Evolutionary conservation across 768 basidiomycete genomes (phyloP).

Genomic region (Candolleomyces aberdarensis): DNA sequence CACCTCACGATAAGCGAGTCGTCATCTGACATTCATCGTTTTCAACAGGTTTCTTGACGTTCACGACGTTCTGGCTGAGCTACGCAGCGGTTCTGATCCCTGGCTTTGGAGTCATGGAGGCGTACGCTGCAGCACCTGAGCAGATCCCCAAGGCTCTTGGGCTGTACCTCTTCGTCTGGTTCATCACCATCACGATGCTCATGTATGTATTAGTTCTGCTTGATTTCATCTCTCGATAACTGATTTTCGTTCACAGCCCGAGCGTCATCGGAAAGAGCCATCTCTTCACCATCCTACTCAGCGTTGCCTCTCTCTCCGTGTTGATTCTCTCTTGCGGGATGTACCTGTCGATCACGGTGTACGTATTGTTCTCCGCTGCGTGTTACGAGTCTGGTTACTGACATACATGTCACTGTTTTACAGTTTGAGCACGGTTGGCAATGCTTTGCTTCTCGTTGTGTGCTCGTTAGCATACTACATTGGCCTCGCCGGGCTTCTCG

Average conservation of each 20-base stretch:
- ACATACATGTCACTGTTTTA: not conserved
- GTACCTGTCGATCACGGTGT: not conserved
- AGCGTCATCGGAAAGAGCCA: constrained; percentile 10
- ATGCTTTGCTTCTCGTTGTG: constrained; percentile 6
- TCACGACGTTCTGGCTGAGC: constrained; percentile 11
- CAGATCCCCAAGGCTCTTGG: constrained; percentile 6
- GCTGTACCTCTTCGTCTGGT: constrained; percentile 12
- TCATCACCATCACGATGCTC: constrained; percentile 11
- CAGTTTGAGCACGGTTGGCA: constrained; percentile 7
- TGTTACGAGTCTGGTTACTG: not conserved
- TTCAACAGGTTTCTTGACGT: constrained; percentile 9
- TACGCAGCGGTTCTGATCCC: constrained; percentile 10
- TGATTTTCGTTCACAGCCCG: not conserved
- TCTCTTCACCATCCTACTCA: constrained; percentile 7
- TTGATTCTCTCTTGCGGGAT: constrained; percentile 8
- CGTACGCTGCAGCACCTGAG: constrained; percentile 1
- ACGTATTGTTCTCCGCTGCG: not conserved
- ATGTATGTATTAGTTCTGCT: not conserved
- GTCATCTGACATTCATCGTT: not conserved
- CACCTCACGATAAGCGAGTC: not conserved
- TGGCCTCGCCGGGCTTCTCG: constrained; percentile 5
- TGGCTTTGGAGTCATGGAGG: constrained; percentile 4
- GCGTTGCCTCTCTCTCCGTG: constrained; percentile 5
- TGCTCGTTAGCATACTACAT: constrained; percentile 6
- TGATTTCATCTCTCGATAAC: not conserved